Evolutionary conservation across 1,139 yeast species (phyloP).

Genomic region (Scheffersomyces parashehatae): DNA sequence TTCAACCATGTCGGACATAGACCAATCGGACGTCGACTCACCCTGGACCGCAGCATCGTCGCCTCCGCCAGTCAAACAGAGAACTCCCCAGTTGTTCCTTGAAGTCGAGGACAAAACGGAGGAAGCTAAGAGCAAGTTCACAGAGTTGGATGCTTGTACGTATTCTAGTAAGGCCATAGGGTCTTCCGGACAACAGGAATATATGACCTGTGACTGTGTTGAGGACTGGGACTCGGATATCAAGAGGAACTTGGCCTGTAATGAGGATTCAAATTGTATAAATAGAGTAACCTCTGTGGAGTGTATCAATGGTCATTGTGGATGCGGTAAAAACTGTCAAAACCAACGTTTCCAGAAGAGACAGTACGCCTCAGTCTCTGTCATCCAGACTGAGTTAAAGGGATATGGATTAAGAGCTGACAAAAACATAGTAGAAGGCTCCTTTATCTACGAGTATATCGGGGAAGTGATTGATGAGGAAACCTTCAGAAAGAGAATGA

Average conservation of each 20-base stretch:
- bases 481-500: slow-evolving; percentile 70
- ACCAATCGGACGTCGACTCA: slow-evolving; percentile 1
- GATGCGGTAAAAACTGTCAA: slow-evolving; percentile 78
- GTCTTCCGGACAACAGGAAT: slow-evolving; percentile 66
- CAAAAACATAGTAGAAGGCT: slow-evolving; percentile 53
- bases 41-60: slow-evolving; percentile 2
- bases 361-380: slow-evolving; percentile 71
- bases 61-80: slow-evolving; percentile 3
- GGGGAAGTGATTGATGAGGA: slow-evolving; percentile 90
- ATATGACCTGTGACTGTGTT: slow-evolving; percentile 88
- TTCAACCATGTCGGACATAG: slow-evolving; percentile 4
- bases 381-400: slow-evolving; percentile 77
- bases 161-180: slow-evolving; percentile 66
- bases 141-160: slow-evolving; percentile 55
- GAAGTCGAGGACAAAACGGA: slow-evolving; percentile 60
- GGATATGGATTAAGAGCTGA: slow-evolving; percentile 89
- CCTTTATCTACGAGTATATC: slow-evolving; percentile 84
- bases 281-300: slow-evolving; percentile 90
- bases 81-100: slow-evolving; percentile 35
- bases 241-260: slow-evolving; percentile 69
- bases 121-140: slow-evolving; percentile 68
- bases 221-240: slow-evolving; percentile 43
- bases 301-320: slow-evolving; percentile 71
- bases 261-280: slow-evolving; percentile 84
- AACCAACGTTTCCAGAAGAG: slow-evolving; percentile 84